Evolutionary conservation across 2,329 filamentous ascomycete species (phyloP).

Genomic region (Pseudomassariella vexata): DNA sequence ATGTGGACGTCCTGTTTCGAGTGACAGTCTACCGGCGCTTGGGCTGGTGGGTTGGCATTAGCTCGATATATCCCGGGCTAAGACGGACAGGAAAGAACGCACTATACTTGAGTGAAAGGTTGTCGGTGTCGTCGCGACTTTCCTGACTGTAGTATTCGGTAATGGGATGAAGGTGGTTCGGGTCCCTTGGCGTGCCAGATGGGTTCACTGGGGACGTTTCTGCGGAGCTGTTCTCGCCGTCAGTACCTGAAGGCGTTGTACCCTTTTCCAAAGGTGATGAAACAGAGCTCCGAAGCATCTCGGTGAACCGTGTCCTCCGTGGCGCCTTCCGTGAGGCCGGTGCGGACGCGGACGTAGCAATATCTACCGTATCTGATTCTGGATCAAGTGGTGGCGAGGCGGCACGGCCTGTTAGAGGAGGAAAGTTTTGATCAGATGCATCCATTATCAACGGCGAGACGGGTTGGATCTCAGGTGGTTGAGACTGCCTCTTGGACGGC

Average conservation of each 20-base stretch:
- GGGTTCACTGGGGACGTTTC: conserved; percentile 4
- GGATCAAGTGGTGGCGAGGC: not conserved
- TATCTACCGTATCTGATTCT: too few species aligned
- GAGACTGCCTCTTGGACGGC: not conserved
- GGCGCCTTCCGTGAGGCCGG: conserved; percentile 1
- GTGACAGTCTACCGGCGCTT: conserved; percentile 19
- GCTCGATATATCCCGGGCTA: conserved; percentile 3
- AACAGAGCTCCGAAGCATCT: conserved; percentile 15
- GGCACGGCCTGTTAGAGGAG: not conserved
- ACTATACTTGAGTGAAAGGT: conserved; percentile 15
- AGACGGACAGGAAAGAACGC: conserved; percentile 4
- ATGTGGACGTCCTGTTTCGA: conserved; percentile 22
- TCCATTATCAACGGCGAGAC: not conserved
- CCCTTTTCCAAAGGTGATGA: conserved; percentile 11
- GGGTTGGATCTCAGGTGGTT: not conserved
- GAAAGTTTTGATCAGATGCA: not conserved
- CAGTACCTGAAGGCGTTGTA: too few species aligned
- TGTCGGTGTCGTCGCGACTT: conserved; percentile 13
- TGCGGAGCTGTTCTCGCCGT: too few species aligned
- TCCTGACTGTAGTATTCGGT: conserved; percentile 8
- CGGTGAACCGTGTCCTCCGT: conserved; percentile 15
- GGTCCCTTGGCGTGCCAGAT: conserved; percentile 10
- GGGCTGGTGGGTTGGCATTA: conserved; percentile 11
- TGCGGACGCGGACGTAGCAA: too few species aligned
- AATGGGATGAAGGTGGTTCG: conserved; percentile 7